Conservation (phyloP, 129 eudicot species). For the Tagetes erecta region DNA sequence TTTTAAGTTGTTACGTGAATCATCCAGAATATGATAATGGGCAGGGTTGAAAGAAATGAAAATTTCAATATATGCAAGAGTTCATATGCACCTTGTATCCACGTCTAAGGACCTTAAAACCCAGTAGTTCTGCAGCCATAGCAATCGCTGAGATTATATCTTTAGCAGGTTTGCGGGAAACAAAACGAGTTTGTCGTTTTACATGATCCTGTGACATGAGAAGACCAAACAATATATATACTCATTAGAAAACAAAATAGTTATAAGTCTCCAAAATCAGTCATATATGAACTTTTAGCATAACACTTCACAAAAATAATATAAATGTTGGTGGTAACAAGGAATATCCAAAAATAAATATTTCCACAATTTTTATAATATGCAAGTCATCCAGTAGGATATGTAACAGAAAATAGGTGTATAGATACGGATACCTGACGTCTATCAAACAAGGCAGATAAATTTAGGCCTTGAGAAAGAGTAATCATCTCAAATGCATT, state of each 20-base stretch:
- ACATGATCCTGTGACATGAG: slow-evolving; percentile 69
- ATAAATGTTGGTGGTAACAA: neutral
- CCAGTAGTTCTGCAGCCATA: slow-evolving; percentile 73
- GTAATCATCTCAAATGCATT: slow-evolving; percentile 99
- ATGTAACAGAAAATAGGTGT: slow-evolving; percentile 10
- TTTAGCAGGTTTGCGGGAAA: slow-evolving; percentile 83
- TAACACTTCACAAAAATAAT: neutral
- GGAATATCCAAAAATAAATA: neutral
- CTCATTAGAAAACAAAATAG: neutral
- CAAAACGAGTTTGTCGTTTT: slow-evolving; percentile 93
- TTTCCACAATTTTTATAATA: neutral
- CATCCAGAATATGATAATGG: neutral
- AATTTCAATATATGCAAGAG: neutral
- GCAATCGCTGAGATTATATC: slow-evolving; percentile 65
- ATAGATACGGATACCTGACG: slow-evolving; percentile 60
- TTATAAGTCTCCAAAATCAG: neutral
- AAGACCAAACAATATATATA: neutral
- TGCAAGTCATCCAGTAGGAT: slow-evolving; percentile 15
- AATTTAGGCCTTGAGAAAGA: slow-evolving; percentile 90
- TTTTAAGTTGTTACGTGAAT: neutral
- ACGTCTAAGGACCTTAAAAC: slow-evolving; percentile 77
- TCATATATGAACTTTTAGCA: neutral
- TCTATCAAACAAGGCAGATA: slow-evolving; percentile 92
- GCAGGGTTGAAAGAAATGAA: slow-evolving; percentile 12
- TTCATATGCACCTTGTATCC: slow-evolving; percentile 64